A percentile compares a stretch with the other conserved stretches of the same genome.
These are phyloP conservation scores for Arthrobotrys entomopaga DNA, from an alignment of 2,329 filamentous ascomycete species.

Conservation along the genomic window DNA sequence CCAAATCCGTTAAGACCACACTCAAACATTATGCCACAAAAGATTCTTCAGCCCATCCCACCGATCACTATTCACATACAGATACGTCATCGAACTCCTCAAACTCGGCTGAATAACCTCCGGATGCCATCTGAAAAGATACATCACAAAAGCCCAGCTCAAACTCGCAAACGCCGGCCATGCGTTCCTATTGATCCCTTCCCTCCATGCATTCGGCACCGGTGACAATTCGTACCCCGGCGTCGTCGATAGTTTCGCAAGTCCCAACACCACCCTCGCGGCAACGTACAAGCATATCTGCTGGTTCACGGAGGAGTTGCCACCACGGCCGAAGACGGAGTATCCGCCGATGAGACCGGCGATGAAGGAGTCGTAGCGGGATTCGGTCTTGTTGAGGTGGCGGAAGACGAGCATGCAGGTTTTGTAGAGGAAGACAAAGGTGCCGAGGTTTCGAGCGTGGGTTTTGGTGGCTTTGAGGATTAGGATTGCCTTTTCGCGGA, in stretches of 20 bases:
- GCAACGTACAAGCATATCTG: constrained; percentile 99
- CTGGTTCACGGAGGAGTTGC: constrained; percentile 83
- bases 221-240: constrained; percentile 58
- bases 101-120: constrained; percentile 90
- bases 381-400: constrained; percentile 65
- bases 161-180: constrained; percentile 93
- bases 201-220: constrained; percentile 33
- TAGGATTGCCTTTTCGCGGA: constrained; percentile 80
- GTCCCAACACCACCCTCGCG: constrained; percentile 83
- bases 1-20: not conserved
- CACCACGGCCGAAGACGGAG: constrained; percentile 83
- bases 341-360: constrained; percentile 91
- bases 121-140: constrained; percentile 90
- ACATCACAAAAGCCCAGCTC: constrained; percentile 95
- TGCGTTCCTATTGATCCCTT: constrained; percentile 67
- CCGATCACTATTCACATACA: constrained; percentile 87
- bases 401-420: constrained; percentile 78
- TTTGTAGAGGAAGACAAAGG: constrained; percentile 93
- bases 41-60: constrained; percentile 90
- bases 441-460: constrained; percentile 89
- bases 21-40: constrained; percentile 80
- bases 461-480: constrained; percentile 87
- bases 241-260: constrained; percentile 81
- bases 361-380: constrained; percentile 82
- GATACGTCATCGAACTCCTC: constrained; percentile 96